A percentile compares a stretch with the other conserved stretches of the same genome.
These are phyloP conservation scores for Wickerhamiella domercqiae DNA, from an alignment of 805 yeast species.

Conservation along the genomic window DNA sequence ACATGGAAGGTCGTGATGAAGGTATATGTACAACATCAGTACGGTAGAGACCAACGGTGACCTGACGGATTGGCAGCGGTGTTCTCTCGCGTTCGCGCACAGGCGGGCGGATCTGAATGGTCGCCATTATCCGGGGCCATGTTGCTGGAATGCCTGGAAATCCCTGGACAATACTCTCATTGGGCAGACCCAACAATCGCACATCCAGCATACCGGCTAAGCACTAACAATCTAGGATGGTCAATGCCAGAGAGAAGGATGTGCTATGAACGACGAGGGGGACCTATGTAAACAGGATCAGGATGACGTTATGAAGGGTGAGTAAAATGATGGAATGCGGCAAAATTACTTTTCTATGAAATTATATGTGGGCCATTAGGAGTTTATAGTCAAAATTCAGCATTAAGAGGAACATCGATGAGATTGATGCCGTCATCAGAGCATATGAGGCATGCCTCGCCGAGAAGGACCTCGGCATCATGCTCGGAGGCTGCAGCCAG, in stretches of 20 bases:
- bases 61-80: conserved; percentile 16
- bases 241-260: background rate
- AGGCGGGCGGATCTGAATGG: conserved; percentile 23
- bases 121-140: conserved; percentile 28
- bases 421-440: conserved; percentile 56
- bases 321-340: background rate
- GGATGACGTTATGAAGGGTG: background rate
- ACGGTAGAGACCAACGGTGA: conserved; percentile 25
- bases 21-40: conserved; percentile 26
- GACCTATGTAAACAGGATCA: background rate
- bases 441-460: conserved; percentile 59
- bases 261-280: background rate
- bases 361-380: no score
- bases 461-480: no score
- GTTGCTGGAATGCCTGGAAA: conserved; percentile 31
- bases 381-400: conserved; percentile 10
- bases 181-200: conserved; percentile 24
- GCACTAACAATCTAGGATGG: no score
- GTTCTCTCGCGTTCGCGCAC: conserved; percentile 5
- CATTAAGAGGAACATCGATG: conserved; percentile 44
- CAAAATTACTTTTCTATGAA: background rate
- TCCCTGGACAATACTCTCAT: conserved; percentile 28
- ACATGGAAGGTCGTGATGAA: conserved; percentile 20
- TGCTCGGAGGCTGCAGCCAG: conserved; percentile 26
- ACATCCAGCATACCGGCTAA: conserved; percentile 13